Evolutionary conservation across 257 asterid genomes (phyloP).

Genomic region (Scutellaria minor): DNA sequence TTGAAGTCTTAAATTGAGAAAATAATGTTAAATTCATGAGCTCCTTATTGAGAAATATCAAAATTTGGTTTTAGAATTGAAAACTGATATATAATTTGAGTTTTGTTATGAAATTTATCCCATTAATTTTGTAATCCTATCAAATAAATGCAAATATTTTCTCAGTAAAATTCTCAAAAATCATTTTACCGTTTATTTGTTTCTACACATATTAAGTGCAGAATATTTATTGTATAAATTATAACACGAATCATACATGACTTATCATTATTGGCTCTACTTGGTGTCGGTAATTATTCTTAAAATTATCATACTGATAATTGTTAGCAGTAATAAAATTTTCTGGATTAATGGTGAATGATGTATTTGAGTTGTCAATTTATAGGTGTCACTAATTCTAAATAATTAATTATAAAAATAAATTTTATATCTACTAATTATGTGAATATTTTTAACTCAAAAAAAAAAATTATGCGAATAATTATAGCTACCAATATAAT

Average conservation of each 20-base stretch:
- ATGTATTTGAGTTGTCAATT: conserved; percentile 26
- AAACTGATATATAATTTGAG: too few relatives aligned
- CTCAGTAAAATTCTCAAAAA: too few relatives aligned
- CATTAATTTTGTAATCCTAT: too few relatives aligned
- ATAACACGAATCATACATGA: background rate
- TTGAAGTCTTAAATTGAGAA: too few relatives aligned
- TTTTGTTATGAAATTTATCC: too few relatives aligned
- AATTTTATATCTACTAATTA: background rate
- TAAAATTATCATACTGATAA: conserved; percentile 13
- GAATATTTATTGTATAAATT: background rate
- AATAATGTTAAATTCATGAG: too few relatives aligned
- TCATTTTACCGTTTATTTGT: too few relatives aligned
- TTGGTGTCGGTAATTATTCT: conserved; percentile 2
- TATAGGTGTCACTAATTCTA: background rate
- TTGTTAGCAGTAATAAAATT: conserved; percentile 10
- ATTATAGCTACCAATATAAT: too few relatives aligned
- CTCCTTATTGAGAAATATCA: too few relatives aligned
- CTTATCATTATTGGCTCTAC: background rate
- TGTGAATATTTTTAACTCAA: background rate
- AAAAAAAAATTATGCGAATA: background rate
- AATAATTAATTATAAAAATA: conserved; percentile 1
- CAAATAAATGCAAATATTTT: too few relatives aligned
- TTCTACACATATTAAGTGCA: background rate
- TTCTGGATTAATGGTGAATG: conserved; percentile 5
- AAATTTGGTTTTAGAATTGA: too few relatives aligned